Evolutionary conservation across 139 green algal species (phyloP), one percentile per base, ranked within the genome.

Genomic region (Monoraphidium neglectum): DNA sequence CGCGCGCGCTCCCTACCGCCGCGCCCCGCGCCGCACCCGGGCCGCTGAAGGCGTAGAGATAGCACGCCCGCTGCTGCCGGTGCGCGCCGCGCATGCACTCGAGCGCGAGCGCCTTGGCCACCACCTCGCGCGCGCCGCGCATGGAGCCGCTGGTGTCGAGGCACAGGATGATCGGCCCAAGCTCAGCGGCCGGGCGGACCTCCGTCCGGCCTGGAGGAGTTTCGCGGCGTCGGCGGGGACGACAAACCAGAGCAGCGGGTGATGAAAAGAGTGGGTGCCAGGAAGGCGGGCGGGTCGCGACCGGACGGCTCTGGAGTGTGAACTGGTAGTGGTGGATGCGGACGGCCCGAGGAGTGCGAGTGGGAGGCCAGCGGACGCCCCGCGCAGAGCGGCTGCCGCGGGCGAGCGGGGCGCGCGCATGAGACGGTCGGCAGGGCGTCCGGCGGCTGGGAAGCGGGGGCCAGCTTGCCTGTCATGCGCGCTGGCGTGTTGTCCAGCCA

Each of bases 81-180:
- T 94, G 88, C 15, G 94, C 94, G 2, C 91, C 91, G 0, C 94
- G 79, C 84, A 97, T 86, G 86, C 90, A 96, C 82, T 97, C 94
- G 40, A 98, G 87, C 3, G 92, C 92, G 23, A 97, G 80, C 16
- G 94, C 94, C 84, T 98, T 98, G 57, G 94, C 94, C 57, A 98
- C 93, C 12, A 83, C 90, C 83, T 97, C 94, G 0, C 93, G 84
- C 3, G 84, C 83, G 4, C 93, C 93, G 0, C 80, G 54, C 89
- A 94, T 94, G 18, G 78, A 87, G 53, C 84, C 87, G 43, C 63
- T 86, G 33, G 94, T 98, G 83, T 98, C 94, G 24, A 98, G 84
- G 78, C 94, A 98, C 59, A 96, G 77, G 61, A 98, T 96, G 86
- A 98, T 97, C 49, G 94, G 94, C 0, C 94, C 94, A 72, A 93